Evolutionary conservation across 805 yeast species (phyloP), one percentile per base, ranked within the genome.

Genomic region (Kuraishia cidri): DNA sequence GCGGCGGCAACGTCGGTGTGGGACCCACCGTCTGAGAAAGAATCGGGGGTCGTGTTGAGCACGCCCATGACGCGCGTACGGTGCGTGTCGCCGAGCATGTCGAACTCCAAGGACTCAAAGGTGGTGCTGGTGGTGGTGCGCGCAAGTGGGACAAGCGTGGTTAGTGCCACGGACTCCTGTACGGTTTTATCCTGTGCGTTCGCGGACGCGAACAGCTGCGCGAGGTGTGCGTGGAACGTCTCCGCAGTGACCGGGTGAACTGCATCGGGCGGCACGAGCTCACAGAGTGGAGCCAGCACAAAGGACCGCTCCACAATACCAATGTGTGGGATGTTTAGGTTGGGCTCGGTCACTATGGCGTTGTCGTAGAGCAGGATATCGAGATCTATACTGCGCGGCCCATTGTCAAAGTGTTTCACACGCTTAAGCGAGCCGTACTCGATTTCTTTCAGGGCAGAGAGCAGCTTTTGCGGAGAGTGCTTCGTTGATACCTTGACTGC

Each of bases 381-480:
- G 31, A 92, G 64, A 49, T 92, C 99, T 33, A 92, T 82, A 9
- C 84, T 60, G 37, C 99, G 65, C 6, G 99, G 98, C 0, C 98
- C 96, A 52, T 92, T 92, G 10, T 82, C 88, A 42, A 85, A 67
- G 27, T 75, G 58, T 51, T 92, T 92, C 15, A 79, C 78, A 27
- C 99, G 62, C 4, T 70, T 62, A 23, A 88, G 60, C 10, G 68
- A 69, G 6, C 74, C 63, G 45, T 85, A 85, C 54, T 92, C 99
- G 28, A 92, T 80, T 17, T 68, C 61, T 48, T 92, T 90, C 37
- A 88, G 55, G 6, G 65, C 56, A 14, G 52, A 50, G 21, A 92
- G 58, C 11, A 92, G 58, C 1, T 73, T 78, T 22, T 65, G 62
- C 2, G 99, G 97, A 3, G 62, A 42, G 13, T 79, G 61, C 0